Base-by-base conservation (phyloP, 805 yeast genomes). In the Lipomyces yamadae region DNA sequence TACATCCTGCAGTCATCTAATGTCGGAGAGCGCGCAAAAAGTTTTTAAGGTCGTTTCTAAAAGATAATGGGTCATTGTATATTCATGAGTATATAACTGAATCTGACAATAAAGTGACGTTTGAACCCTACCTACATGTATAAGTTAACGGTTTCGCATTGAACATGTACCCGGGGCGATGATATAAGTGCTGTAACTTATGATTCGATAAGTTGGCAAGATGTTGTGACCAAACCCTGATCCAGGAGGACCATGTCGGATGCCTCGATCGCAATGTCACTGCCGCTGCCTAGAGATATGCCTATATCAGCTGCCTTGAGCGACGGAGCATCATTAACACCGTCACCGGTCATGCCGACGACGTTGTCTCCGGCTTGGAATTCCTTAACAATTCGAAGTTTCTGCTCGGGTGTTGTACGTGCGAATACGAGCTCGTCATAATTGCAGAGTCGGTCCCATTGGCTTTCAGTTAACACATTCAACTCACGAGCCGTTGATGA, bases 241-340 rank as follows among this genome's bases (percentile, higher is more conserved):
- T 64, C 74, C 34, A 72, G 56, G 58, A 89, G 78, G 13, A 89
- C 88, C 73, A 89, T 88, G 74, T 89, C 91, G 65, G 90, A 86
- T 4, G 91, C 85, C 0, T 88, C 85, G 4, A 71, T 56, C 0
- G 94, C 92, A 56, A 90, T 78, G 72, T 90, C 94, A 0, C 92
- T 86, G 0, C 93, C 93, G 0, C 88, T 82, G 0, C 92, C 89
- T 66, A 89, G 79, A 0, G 94, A 91, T 53, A 89, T 81, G 2
- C 94, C 94, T 18, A 90, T 86, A 77, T 88, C 91, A 0, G 94
- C 91, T 1, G 83, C 79, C 2, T 91, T 84, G 61, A 90, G 78
- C 0, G 94, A 91, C 0, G 93, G 93, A 0, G 94, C 91, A 76
- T 90, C 94, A 75, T 89, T 90, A 34, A 89, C 85, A 32, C 94